These are phyloP conservation scores for Fraxinus latifolia DNA, from an alignment of 305 asterid species.

Conservation along the genomic window DNA sequence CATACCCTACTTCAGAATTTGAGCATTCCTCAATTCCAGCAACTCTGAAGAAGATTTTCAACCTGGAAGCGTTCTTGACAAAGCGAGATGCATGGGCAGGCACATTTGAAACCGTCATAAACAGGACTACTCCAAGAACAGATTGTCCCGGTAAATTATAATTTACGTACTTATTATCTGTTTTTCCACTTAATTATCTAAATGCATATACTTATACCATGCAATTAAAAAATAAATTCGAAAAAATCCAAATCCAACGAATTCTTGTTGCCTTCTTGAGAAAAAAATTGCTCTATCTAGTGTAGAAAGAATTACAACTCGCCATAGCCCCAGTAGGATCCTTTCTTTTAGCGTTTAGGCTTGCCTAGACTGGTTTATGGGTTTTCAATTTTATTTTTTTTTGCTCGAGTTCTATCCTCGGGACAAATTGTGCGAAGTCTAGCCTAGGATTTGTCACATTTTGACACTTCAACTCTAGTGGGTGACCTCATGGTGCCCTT, in stretches of 20 bases:
- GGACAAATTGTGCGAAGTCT: neutral
- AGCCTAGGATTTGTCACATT: neutral
- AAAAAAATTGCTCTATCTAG: neutral
- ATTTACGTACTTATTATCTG: neutral
- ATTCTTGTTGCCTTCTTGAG: neutral
- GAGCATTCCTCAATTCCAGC: slow-evolving; percentile 89
- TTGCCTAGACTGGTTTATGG: neutral
- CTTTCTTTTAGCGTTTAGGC: neutral
- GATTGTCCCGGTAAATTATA: slow-evolving; percentile 60
- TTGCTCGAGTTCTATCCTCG: neutral
- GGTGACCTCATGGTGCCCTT: neutral
- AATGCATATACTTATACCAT: neutral
- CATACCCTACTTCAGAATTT: slow-evolving; percentile 67
- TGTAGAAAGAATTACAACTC: neutral
- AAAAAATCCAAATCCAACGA: neutral
- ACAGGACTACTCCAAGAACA: slow-evolving; percentile 55
- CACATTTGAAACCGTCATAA: slow-evolving; percentile 55
- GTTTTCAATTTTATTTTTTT: neutral
- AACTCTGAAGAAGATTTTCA: slow-evolving; percentile 67
- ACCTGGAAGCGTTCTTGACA: slow-evolving; percentile 56
- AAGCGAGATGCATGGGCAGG: slow-evolving; percentile 89
- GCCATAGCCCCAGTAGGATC: neutral
- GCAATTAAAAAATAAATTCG: neutral
- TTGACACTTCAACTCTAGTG: neutral
- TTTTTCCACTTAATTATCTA: neutral